Evolutionary conservation across 176 grass and related monocot species (phyloP).

Genomic region (Chloris gayana): DNA sequence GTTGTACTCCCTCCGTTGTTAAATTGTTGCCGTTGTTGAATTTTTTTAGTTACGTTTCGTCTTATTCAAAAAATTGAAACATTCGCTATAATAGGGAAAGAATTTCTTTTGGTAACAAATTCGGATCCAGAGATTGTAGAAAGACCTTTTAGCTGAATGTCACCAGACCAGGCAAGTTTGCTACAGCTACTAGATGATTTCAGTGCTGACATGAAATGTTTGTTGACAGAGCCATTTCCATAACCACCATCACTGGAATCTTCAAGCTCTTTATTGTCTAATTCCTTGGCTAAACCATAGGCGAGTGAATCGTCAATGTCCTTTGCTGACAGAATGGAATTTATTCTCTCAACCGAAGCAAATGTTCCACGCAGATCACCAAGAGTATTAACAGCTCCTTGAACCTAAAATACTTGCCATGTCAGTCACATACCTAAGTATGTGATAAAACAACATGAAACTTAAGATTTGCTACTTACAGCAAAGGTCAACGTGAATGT

Average conservation of each 20-base stretch:
- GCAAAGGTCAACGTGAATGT: conserved; percentile 97
- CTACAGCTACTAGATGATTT: conserved; percentile 70
- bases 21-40: no score
- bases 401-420: conserved; percentile 70
- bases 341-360: conserved; percentile 91
- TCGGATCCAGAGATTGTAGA: conserved; percentile 2
- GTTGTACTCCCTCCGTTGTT: no score
- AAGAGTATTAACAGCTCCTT: conserved; percentile 93
- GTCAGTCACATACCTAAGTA: conserved; percentile 18
- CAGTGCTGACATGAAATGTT: conserved; percentile 78
- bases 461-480: conserved; percentile 57
- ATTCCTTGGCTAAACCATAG: conserved; percentile 91
- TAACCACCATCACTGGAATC: conserved; percentile 43
- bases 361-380: conserved; percentile 83
- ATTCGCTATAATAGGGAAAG: conserved; percentile 3
- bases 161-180: conserved; percentile 81
- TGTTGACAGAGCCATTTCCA: conserved; percentile 48
- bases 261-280: conserved; percentile 55
- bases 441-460: conserved; percentile 40
- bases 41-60: no score
- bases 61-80: not conserved
- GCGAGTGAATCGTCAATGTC: conserved; percentile 94
- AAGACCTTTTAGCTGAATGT: conserved; percentile 90
- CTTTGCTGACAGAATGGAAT: conserved; percentile 69
- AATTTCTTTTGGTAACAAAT: not conserved